Percentiles rank a stretch among this genome's conserved stretches.
Conservation (phyloP, 495 filamentous ascomycete genomes). For the Penicillium canescens region DNA sequence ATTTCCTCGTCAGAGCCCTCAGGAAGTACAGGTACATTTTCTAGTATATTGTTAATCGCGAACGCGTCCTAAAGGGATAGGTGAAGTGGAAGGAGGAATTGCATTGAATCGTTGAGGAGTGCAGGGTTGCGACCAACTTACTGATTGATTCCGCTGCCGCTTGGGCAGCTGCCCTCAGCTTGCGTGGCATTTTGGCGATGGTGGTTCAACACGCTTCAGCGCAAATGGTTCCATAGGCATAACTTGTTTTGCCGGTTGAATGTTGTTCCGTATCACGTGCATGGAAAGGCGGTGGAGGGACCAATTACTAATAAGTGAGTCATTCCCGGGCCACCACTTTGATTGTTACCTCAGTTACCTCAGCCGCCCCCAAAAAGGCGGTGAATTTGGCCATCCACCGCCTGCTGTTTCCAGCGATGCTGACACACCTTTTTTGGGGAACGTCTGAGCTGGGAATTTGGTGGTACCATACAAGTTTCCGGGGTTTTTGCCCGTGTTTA, state of each 20-base stretch:
- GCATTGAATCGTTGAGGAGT: neutral
- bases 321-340: no score
- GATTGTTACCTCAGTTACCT: no score
- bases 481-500: no score
- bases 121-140: conserved; percentile 20
- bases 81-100: conserved; percentile 1
- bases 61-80: conserved; percentile 18
- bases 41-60: conserved; percentile 30
- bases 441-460: no score
- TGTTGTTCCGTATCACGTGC: conserved; percentile 6
- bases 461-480: no score
- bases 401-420: no score
- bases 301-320: no score
- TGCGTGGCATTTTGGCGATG: conserved; percentile 45
- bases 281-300: no score
- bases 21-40: conserved; percentile 43
- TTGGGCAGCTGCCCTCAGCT: conserved; percentile 49
- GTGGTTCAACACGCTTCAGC: conserved; percentile 10
- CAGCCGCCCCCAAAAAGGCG: no score
- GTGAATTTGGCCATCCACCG: no score
- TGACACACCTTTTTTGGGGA: no score
- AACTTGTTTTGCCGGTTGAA: conserved; percentile 22
- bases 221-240: conserved; percentile 9
- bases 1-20: conserved; percentile 54
- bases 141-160: conserved; percentile 50